Base-by-base conservation (phyloP, 345 rosid species). In the Pelargonium nanum region DNA sequence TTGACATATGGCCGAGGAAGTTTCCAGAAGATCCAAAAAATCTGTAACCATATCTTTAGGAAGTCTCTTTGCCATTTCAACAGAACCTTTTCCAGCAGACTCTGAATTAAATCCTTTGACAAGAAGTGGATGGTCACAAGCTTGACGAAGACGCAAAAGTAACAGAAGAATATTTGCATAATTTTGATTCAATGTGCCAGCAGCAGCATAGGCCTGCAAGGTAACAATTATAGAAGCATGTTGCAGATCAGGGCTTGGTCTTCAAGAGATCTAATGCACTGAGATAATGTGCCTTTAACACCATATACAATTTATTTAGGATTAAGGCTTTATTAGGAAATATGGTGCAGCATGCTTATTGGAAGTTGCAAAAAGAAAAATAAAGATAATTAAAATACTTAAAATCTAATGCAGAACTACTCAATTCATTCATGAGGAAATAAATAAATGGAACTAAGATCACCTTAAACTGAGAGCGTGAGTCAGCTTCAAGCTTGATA, bases 131-230 rank as follows among this genome's bases (percentile, higher is more conserved):
- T 92, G 96, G 70, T 87, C 96, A 77, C 98, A 89, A 69, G 98
- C 98, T 74, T 89, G 96, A 60, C 98, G 93, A 40, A 92, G 89
- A 62, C 95, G 93, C 76, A 92, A 79, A 75, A 92, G 96, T 96
- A 92, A 75, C 76, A 92, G 74, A 75, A 92, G 98, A 72, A 92
- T 89, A 74, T 82, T 92, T 61, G 96, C 98, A 80, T 89, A 89
- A 79, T 92, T 89, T 72, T 87, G 96, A 26, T 70, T 89, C 74
- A 92, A 79, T 0, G 96, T 92, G 61, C 95, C 96, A 32, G 98
- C 98, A 70, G 85, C 95, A 58, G 89, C 93, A 85, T 79, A 92
- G 19, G 87, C 96, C 98, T 89, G 79, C 58, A 74, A 48, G 50
- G 55, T 1, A 60, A 51, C 51, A 75, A 52, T 19, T 52, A 17